phyloP scores from a whole-genome alignment of 257 asterid species.

The Nicotiana undulata region DNA sequence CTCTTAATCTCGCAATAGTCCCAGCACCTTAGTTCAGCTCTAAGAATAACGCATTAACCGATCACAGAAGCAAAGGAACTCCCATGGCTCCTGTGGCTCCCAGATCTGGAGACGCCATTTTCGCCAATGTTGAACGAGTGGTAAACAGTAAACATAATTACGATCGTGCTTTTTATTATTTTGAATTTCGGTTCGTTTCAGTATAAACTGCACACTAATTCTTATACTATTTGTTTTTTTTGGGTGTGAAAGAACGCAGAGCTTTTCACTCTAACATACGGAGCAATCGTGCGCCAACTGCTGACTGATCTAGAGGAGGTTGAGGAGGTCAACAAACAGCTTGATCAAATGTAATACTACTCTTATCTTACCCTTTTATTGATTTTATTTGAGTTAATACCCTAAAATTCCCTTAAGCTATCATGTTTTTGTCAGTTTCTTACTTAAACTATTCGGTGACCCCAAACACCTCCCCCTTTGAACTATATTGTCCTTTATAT shows the following conservation, averaged over 20 bases:
- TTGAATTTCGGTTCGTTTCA: not conserved
- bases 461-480: too few species aligned
- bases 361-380: not conserved
- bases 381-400: too few species aligned
- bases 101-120: slow-evolving; percentile 44
- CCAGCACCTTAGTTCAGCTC: too few species aligned
- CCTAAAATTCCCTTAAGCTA: too few species aligned
- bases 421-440: too few species aligned
- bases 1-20: too few species aligned
- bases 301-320: slow-evolving; percentile 97
- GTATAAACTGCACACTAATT: not conserved
- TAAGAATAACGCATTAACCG: not conserved
- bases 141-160: slow-evolving; percentile 8
- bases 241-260: slow-evolving; percentile 57
- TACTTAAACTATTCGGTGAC: too few species aligned
- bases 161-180: not conserved
- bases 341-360: slow-evolving; percentile 66
- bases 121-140: slow-evolving; percentile 45
- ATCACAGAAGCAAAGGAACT: not conserved
- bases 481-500: too few species aligned
- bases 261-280: slow-evolving; percentile 85
- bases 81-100: slow-evolving; percentile 38
- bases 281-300: slow-evolving; percentile 95
- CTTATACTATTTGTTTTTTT: not conserved
- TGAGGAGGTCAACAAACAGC: slow-evolving; percentile 95